These are phyloP conservation scores for Ambrosiella xylebori DNA, from an alignment of 2,329 filamentous ascomycete genomes.

Conservation along the genomic window DNA sequence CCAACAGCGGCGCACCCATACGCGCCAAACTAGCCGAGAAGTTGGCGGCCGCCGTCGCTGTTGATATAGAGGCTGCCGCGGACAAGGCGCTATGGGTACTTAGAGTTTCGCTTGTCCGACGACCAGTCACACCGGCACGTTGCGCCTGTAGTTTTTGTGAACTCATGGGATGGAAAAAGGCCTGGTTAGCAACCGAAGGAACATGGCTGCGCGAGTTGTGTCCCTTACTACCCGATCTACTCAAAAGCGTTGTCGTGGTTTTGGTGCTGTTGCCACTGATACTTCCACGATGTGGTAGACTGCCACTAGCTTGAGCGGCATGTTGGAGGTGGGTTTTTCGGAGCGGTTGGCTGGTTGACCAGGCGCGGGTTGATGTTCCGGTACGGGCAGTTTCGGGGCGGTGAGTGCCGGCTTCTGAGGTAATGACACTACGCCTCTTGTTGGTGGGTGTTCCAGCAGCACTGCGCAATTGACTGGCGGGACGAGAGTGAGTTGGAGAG, in stretches of 20 bases:
- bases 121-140: conserved; percentile 27
- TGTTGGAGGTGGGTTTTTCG: conserved; percentile 34
- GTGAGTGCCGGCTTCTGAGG: conserved; percentile 27
- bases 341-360: conserved; percentile 38
- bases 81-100: conserved; percentile 9
- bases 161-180: conserved; percentile 94
- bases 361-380: conserved; percentile 31
- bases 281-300: conserved; percentile 8
- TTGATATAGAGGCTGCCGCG: not conserved
- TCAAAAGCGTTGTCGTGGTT: conserved; percentile 2
- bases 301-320: conserved; percentile 25
- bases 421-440: conserved; percentile 23
- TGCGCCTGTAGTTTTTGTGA: conserved; percentile 88
- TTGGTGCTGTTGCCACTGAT: conserved; percentile 9
- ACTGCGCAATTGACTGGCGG: conserved; percentile 6
- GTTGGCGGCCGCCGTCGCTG: conserved; percentile 5
- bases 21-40: conserved; percentile 9
- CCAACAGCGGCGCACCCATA: conserved; percentile 17
- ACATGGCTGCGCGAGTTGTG: conserved; percentile 61
- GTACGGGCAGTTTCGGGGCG: conserved; percentile 39
- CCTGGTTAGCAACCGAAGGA: conserved; percentile 71
- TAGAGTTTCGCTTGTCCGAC: conserved; percentile 5
- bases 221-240: conserved; percentile 8
- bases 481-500: conserved; percentile 4
- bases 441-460: conserved; percentile 17